Percentiles rank a stretch among this genome's conserved stretches.
These are phyloP conservation scores for Aspergillus olivimuriae DNA, from an alignment of 495 filamentous ascomycete genomes.

Conservation along the genomic window DNA sequence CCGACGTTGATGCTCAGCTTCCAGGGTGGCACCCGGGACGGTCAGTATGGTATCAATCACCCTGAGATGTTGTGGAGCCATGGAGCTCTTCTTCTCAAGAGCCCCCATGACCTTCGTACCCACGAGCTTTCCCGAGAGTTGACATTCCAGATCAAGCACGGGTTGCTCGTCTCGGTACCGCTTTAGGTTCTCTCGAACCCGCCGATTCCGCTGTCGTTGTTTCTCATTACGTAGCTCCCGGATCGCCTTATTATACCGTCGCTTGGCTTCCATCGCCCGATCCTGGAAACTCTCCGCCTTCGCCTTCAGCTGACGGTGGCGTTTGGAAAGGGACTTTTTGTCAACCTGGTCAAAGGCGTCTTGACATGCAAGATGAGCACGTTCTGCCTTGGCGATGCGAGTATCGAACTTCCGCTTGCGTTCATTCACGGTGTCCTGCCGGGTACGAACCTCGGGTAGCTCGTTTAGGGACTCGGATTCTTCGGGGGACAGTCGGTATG, in stretches of 20 bases:
- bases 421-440: constrained; percentile 10
- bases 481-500: constrained; percentile 10
- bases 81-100: constrained; percentile 12
- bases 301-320: background rate
- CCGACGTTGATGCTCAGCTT: constrained; percentile 18
- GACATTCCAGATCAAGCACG: constrained; percentile 22
- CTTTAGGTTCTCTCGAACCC: constrained; percentile 20
- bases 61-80: constrained; percentile 18
- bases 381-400: background rate
- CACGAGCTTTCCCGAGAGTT: constrained; percentile 23
- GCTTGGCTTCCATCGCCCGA: constrained; percentile 3
- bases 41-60: constrained; percentile 22
- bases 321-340: background rate
- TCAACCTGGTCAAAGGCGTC: background rate
- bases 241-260: background rate
- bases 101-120: constrained; percentile 15
- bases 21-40: constrained; percentile 15
- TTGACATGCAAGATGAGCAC: background rate
- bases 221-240: constrained; percentile 18
- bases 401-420: constrained; percentile 4
- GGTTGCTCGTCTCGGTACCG: constrained; percentile 24
- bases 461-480: constrained; percentile 18
- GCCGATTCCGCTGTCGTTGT: constrained; percentile 13
- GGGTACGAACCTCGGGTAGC: constrained; percentile 7
- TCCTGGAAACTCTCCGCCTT: background rate